Conservation (phyloP, 192 early-diverging fungal species). For the Entomortierella chlamydospora region DNA sequence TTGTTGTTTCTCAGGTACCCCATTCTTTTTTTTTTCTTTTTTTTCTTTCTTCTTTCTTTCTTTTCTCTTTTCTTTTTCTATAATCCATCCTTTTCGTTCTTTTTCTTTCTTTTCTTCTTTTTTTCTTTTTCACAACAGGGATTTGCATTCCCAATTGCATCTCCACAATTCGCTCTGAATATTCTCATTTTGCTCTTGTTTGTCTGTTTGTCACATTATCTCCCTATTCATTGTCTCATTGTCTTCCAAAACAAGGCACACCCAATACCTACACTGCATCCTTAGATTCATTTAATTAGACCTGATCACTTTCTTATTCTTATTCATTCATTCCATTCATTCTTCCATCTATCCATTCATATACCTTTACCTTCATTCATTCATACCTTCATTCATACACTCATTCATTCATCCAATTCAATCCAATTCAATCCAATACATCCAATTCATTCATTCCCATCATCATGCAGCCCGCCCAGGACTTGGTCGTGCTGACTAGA, state of each 20-base stretch:
- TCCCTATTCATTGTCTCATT: too few relatives aligned
- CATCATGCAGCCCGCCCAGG: conserved; percentile 36
- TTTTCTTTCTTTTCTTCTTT: not conserved
- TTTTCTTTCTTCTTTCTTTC: not conserved
- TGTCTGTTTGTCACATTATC: too few relatives aligned
- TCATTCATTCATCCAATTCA: not conserved
- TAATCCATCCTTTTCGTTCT: not conserved
- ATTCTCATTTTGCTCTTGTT: not conserved
- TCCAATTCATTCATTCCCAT: not conserved
- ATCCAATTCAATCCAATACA: not conserved
- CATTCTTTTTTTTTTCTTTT: not conserved
- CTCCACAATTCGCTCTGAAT: not conserved
- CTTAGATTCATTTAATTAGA: too few relatives aligned
- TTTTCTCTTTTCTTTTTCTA: not conserved
- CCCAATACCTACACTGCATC: too few relatives aligned
- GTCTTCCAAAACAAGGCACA: too few relatives aligned
- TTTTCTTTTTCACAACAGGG: not conserved
- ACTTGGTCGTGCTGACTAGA: conserved; percentile 48
- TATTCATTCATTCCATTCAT: conserved; percentile 4
- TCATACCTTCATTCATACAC: not conserved
- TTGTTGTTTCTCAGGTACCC: too few relatives aligned
- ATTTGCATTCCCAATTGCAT: not conserved
- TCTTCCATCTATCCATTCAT: not conserved
- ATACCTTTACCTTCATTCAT: not conserved
- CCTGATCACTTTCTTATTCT: too few relatives aligned